These are phyloP conservation scores for Penicillium crustosum DNA, from an alignment of 2,329 filamentous ascomycete genomes.

Conservation along the genomic window DNA sequence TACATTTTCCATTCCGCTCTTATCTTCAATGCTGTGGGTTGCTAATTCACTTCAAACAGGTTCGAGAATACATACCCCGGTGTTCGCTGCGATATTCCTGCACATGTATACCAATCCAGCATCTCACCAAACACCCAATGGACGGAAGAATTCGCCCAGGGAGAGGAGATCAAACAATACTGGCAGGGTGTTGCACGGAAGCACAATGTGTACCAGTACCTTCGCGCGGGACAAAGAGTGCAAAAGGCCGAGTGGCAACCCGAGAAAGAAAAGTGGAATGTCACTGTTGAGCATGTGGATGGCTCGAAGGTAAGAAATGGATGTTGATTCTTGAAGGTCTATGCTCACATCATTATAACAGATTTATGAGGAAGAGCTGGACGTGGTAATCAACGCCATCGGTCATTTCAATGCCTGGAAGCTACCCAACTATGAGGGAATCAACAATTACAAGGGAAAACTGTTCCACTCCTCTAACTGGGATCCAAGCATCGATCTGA, in stretches of 20 bases:
- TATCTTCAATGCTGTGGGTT: neutral
- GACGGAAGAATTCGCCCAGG: constrained; percentile 67
- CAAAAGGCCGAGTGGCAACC: constrained; percentile 58
- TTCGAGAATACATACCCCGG: constrained; percentile 59
- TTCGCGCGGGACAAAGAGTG: constrained; percentile 58
- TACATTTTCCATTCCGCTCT: constrained; percentile 12
- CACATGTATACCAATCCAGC: constrained; percentile 68
- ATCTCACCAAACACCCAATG: constrained; percentile 69
- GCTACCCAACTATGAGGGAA: constrained; percentile 61
- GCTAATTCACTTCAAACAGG: constrained; percentile 24
- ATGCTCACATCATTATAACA: constrained; percentile 37
- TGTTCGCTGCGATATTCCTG: constrained; percentile 67
- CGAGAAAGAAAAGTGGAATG: constrained; percentile 54
- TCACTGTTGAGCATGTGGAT: constrained; percentile 45
- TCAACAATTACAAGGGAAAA: constrained; percentile 55
- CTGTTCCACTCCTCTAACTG: constrained; percentile 63
- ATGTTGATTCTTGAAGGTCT: neutral
- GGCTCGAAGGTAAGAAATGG: constrained; percentile 21
- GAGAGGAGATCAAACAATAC: constrained; percentile 66
- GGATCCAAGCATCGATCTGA: constrained; percentile 55
- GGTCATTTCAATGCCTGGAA: constrained; percentile 67
- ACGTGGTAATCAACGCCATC: constrained; percentile 63
- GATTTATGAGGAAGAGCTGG: constrained; percentile 50
- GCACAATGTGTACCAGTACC: constrained; percentile 62
- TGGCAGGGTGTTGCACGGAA: constrained; percentile 64